A percentile compares a stretch with the other conserved stretches of the same genome.
These are phyloP conservation scores for Ceratocystis harringtonii DNA, from an alignment of 2,329 filamentous ascomycete genomes.

Conservation along the genomic window DNA sequence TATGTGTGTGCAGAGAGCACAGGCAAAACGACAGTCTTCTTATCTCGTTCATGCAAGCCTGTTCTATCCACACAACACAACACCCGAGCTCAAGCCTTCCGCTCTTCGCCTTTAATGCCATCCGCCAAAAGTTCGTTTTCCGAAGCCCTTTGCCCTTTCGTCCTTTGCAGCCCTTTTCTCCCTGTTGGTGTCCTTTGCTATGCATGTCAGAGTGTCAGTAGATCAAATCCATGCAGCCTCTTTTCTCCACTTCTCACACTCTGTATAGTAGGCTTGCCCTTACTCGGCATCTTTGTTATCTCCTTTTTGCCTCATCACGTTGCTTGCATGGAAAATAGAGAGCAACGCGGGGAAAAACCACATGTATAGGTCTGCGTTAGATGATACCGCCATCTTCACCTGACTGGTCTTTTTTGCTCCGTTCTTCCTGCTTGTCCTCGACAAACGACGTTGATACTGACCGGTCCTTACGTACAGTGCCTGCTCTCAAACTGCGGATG, in stretches of 20 bases:
- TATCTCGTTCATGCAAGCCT: conserved; percentile 3
- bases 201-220: conserved; percentile 7
- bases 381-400: background rate
- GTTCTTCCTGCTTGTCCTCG: background rate
- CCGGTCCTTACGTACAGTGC: background rate
- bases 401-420: background rate
- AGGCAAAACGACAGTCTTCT: background rate
- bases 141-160: background rate
- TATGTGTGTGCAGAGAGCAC: background rate
- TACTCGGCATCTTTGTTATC: background rate
- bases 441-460: background rate
- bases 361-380: background rate
- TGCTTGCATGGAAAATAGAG: background rate
- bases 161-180: background rate
- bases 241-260: background rate
- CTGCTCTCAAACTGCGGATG: background rate
- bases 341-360: background rate
- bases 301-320: too few species aligned
- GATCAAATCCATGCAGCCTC: background rate
- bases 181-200: background rate
- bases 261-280: background rate
- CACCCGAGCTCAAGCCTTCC: background rate
- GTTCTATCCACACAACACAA: background rate
- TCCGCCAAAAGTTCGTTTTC: too few species aligned
- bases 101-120: too few species aligned